Evolutionary conservation across 495 filamentous ascomycete genomes (phyloP).

Genomic region (Talaromyces proteolyticus): DNA sequence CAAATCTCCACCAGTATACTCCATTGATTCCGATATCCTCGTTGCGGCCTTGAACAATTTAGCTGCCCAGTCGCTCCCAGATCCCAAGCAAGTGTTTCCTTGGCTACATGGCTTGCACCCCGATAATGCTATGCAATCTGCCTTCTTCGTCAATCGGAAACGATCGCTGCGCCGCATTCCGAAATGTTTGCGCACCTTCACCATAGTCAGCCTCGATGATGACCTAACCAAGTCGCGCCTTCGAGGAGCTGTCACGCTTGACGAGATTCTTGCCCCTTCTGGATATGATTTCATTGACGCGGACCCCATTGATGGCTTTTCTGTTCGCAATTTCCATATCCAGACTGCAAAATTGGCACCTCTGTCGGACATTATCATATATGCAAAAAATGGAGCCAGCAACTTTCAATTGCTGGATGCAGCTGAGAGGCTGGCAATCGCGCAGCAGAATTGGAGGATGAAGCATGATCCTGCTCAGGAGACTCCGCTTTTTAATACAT

Average conservation of each 20-base stretch:
- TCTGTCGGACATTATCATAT: constrained; percentile 87
- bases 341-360: constrained; percentile 85
- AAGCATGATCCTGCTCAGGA: constrained; percentile 52
- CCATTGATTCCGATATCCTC: constrained; percentile 63
- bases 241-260: constrained; percentile 76
- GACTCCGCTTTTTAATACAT: constrained; percentile 74
- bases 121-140: constrained; percentile 78
- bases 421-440: constrained; percentile 65
- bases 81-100: constrained; percentile 82
- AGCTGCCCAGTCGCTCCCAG: constrained; percentile 73
- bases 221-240: constrained; percentile 68
- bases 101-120: constrained; percentile 96
- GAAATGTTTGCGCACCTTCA: constrained; percentile 72
- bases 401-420: constrained; percentile 53
- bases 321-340: constrained; percentile 91
- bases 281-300: constrained; percentile 43
- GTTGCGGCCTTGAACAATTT: constrained; percentile 67
- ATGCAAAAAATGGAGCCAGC: constrained; percentile 61
- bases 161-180: constrained; percentile 69
- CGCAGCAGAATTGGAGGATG: constrained; percentile 68
- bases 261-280: constrained; percentile 62
- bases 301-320: constrained; percentile 83
- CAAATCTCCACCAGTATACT: constrained; percentile 58
- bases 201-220: constrained; percentile 82
- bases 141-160: constrained; percentile 78